Conservation (phyloP, 176 grass and related monocot genomes). For the Aegilops bicornis region DNA sequence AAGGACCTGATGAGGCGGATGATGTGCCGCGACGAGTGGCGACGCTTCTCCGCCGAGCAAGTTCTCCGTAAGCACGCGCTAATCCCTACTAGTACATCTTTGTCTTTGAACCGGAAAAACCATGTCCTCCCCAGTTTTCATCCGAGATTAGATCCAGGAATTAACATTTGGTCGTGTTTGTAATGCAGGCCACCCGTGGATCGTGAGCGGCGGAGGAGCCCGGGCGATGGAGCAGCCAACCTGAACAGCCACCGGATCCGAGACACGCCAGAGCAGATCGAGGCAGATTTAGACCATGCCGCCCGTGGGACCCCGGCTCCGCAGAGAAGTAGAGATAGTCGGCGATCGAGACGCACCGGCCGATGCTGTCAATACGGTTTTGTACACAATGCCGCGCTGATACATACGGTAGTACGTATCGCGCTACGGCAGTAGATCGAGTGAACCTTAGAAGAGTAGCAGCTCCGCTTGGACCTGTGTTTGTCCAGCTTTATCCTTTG, state of each 20-base stretch:
- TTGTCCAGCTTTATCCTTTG: not conserved
- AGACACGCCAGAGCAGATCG: not conserved
- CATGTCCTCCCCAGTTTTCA: not conserved
- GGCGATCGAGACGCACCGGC: not conserved
- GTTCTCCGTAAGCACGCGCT: slow-evolving; percentile 53
- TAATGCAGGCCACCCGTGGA: slow-evolving; percentile 86
- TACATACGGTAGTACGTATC: not conserved
- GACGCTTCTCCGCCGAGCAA: slow-evolving; percentile 79
- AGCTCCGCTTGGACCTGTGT: not conserved
- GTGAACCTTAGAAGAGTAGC: not conserved
- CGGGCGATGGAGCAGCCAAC: slow-evolving; percentile 27
- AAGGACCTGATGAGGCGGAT: slow-evolving; percentile 87
- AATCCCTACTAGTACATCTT: not conserved
- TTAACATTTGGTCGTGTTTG: not conserved
- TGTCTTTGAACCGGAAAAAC: not conserved
- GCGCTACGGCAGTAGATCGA: not conserved
- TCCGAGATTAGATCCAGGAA: not conserved
- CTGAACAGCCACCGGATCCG: not conserved
- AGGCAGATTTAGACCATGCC: not conserved
- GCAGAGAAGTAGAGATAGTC: not conserved
- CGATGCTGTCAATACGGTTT: not conserved
- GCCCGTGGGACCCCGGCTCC: slow-evolving; percentile 18
- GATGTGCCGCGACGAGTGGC: slow-evolving; percentile 63
- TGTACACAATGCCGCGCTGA: not conserved
- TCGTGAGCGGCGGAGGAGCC: slow-evolving; percentile 52